Percentiles rank a stretch among this genome's conserved stretches.
These are phyloP conservation scores for Kodamaea kaohsiungensis DNA, from an alignment of 805 yeast species.

Conservation along the genomic window DNA sequence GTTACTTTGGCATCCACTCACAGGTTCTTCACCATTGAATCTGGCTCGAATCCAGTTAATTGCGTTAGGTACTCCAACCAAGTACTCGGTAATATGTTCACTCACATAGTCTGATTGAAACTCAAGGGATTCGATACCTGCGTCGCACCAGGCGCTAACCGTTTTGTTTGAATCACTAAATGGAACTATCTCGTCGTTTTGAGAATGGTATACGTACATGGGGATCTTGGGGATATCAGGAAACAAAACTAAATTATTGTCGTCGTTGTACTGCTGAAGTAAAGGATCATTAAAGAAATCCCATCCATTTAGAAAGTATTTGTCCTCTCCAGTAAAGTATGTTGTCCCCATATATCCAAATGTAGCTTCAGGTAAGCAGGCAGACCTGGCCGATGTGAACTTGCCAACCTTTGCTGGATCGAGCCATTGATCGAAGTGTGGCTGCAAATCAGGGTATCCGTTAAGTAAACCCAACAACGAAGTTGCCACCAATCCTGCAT, in stretches of 20 bases:
- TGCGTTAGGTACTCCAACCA: slow-evolving; percentile 17
- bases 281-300: slow-evolving; percentile 15
- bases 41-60: slow-evolving; percentile 21
- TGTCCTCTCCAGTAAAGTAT: slow-evolving; percentile 15
- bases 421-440: not conserved
- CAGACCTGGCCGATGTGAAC: not conserved
- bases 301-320: slow-evolving; percentile 17
- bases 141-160: slow-evolving; percentile 14
- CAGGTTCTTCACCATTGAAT: slow-evolving; percentile 16
- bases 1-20: slow-evolving; percentile 24
- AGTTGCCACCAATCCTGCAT: slow-evolving; percentile 30
- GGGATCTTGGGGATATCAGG: slow-evolving; percentile 15
- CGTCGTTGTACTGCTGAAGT: slow-evolving; percentile 15
- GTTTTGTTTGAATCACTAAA: slow-evolving; percentile 5
- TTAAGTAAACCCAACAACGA: slow-evolving; percentile 33
- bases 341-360: not conserved
- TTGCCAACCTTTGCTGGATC: not conserved
- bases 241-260: slow-evolving; percentile 22
- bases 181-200: slow-evolving; percentile 15
- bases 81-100: slow-evolving; percentile 19
- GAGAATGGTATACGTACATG: slow-evolving; percentile 13
- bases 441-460: slow-evolving; percentile 28
- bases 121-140: slow-evolving; percentile 13
- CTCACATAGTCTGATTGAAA: slow-evolving; percentile 7
- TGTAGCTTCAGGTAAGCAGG: slow-evolving; percentile 1